phyloP scores from a whole-genome alignment of 805 yeast species.

The Hanseniaspora valbyensis region DNA sequence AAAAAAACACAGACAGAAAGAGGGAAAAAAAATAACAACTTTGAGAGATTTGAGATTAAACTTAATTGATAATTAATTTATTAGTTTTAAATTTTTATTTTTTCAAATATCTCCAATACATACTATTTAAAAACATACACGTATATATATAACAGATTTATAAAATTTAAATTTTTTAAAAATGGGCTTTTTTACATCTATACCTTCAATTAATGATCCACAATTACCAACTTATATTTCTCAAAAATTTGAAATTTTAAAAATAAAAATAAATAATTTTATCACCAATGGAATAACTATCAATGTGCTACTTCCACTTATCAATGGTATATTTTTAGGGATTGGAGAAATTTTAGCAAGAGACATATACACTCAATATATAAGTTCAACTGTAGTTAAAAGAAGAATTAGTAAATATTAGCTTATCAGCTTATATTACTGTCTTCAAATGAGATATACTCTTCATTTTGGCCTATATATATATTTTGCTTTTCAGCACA shows the following conservation, averaged over 20 bases:
- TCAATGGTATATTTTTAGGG: conserved; percentile 13
- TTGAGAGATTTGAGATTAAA: too few species aligned
- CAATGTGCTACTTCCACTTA: conserved; percentile 8
- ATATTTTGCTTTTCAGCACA: background rate
- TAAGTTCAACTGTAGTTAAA: conserved; percentile 4
- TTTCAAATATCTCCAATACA: too few species aligned
- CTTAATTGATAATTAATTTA: too few species aligned
- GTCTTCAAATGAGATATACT: conserved; percentile 13
- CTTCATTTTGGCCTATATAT: conserved; percentile 8
- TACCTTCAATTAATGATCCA: background rate
- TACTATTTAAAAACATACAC: too few species aligned
- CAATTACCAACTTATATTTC: background rate
- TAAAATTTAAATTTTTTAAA: background rate
- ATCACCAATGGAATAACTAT: conserved; percentile 7
- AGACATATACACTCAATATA: conserved; percentile 6
- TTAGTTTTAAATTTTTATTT: too few species aligned
- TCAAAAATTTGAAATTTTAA: background rate
- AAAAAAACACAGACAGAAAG: too few species aligned
- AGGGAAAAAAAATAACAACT: too few species aligned
- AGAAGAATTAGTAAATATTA: conserved; percentile 14
- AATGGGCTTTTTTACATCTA: conserved; percentile 5
- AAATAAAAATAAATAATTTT: background rate
- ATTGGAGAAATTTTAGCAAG: conserved; percentile 12
- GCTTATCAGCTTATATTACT: background rate
- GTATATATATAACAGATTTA: too few species aligned